Percentiles rank a stretch among this genome's conserved stretches.
These are phyloP conservation scores for Trypanosoma conorhini DNA, from an alignment of 208 protist species.

Conservation along the genomic window DNA sequence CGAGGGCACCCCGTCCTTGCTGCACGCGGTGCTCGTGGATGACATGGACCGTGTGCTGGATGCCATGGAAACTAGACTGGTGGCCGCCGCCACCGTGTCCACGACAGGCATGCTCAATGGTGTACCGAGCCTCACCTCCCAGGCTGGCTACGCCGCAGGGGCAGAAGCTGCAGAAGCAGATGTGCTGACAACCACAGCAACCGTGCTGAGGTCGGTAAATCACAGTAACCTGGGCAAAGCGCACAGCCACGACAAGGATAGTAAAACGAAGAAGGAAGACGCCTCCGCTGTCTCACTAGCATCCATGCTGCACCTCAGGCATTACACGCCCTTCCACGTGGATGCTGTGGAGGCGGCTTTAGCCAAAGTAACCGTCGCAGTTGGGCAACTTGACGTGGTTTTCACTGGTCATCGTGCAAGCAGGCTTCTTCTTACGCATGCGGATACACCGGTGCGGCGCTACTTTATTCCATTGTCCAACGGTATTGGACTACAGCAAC, in stretches of 20 bases:
- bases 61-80: constrained; percentile 50
- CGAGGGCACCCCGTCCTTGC: constrained; percentile 23
- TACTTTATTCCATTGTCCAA: constrained; percentile 68
- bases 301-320: background rate
- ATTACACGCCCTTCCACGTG: constrained; percentile 2
- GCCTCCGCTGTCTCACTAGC: background rate
- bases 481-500: constrained; percentile 70
- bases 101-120: constrained; percentile 5
- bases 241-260: background rate
- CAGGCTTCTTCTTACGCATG: constrained; percentile 52
- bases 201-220: background rate
- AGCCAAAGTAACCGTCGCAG: constrained; percentile 58
- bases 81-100: background rate
- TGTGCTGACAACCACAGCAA: background rate
- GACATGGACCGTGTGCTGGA: constrained; percentile 74
- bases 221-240: background rate
- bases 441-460: constrained; percentile 46
- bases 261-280: constrained; percentile 8
- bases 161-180: background rate
- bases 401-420: constrained; percentile 62
- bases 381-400: constrained; percentile 76
- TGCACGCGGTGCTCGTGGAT: constrained; percentile 67
- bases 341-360: constrained; percentile 33
- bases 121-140: background rate
- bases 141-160: background rate